Percentiles rank a stretch among this genome's conserved stretches.
phyloP scores from a whole-genome alignment of 345 rosid genomes.

The Bruguiera gymnorhiza region DNA sequence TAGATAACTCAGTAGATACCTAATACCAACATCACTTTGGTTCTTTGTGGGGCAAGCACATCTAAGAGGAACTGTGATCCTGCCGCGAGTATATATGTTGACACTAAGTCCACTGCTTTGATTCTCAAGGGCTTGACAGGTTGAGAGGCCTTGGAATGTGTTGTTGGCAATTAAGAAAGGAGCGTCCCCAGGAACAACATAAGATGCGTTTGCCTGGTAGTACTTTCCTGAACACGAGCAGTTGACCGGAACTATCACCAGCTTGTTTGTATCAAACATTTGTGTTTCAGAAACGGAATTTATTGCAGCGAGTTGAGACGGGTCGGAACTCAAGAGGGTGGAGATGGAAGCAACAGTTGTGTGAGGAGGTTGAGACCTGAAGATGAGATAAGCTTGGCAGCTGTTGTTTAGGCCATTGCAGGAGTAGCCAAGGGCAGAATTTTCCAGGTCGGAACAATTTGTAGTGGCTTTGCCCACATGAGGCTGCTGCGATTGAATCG shows the following conservation, averaged over 20 bases:
- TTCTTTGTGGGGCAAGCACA: slow-evolving; percentile 43
- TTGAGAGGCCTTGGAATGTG: slow-evolving; percentile 68
- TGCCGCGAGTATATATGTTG: slow-evolving; percentile 30
- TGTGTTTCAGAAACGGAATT: slow-evolving; percentile 42
- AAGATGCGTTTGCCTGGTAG: slow-evolving; percentile 51
- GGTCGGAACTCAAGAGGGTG: slow-evolving; percentile 41
- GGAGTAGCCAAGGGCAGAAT: slow-evolving; percentile 58
- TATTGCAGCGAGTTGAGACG: slow-evolving; percentile 42
- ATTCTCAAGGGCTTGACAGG: slow-evolving; percentile 63
- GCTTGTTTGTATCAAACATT: slow-evolving; percentile 34
- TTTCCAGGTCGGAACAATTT: slow-evolving; percentile 30
- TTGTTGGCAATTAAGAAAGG: slow-evolving; percentile 43
- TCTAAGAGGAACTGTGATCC: slow-evolving; percentile 43
- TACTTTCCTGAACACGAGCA: slow-evolving; percentile 62
- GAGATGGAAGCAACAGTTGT: slow-evolving; percentile 49
- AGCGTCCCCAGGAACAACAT: slow-evolving; percentile 30
- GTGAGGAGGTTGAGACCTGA: slow-evolving; percentile 55
- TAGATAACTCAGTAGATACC: slow-evolving; percentile 30
- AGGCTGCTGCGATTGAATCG: slow-evolving; percentile 60
- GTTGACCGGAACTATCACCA: slow-evolving; percentile 60
- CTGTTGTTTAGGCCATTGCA: slow-evolving; percentile 60
- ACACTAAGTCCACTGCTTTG: slow-evolving; percentile 27
- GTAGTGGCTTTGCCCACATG: slow-evolving; percentile 46
- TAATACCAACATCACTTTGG: slow-evolving; percentile 32
- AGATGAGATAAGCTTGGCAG: slow-evolving; percentile 56